These are phyloP conservation scores for Didymella pinodella DNA, from an alignment of 2,329 filamentous ascomycete species.

Conservation along the genomic window DNA sequence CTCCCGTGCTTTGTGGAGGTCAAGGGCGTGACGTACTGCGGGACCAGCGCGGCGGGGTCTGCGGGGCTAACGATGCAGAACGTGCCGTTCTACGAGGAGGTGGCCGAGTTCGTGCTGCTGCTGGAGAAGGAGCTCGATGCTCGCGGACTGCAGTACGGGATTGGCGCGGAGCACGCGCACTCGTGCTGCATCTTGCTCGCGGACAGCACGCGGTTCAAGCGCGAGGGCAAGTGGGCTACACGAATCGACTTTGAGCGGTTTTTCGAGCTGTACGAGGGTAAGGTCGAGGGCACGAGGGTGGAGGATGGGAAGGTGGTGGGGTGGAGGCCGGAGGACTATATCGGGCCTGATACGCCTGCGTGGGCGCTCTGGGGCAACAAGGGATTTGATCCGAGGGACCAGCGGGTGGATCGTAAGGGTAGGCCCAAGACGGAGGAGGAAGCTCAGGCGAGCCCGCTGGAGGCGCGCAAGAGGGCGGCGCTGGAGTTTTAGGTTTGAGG, in stretches of 20 bases:
- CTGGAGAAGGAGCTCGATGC: constrained; percentile 73
- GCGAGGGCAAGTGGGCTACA: constrained; percentile 85
- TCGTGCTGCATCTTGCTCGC: constrained; percentile 91
- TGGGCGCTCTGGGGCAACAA: constrained; percentile 96
- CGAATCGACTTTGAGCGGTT: constrained; percentile 89
- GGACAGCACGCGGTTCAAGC: constrained; percentile 74
- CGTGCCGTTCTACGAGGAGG: constrained; percentile 93
- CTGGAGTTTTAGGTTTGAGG: constrained; percentile 24
- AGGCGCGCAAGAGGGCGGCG: constrained; percentile 10
- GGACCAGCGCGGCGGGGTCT: constrained; percentile 82
- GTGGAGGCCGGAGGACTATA: constrained; percentile 90
- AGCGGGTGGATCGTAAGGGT: constrained; percentile 86
- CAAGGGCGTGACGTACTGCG: constrained; percentile 97
- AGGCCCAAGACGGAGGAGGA: constrained; percentile 51
- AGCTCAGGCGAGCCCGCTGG: constrained; percentile 10
- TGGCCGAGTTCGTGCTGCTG: constrained; percentile 79
- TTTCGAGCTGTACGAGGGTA: constrained; percentile 79
- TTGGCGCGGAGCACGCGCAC: constrained; percentile 93
- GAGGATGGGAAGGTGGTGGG: constrained; percentile 61
- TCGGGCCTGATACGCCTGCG: constrained; percentile 82
- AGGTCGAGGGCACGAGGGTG: constrained; percentile 41
- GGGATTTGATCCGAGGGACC: constrained; percentile 90
- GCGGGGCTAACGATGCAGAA: constrained; percentile 96
- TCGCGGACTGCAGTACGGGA: constrained; percentile 82
- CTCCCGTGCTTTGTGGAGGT: constrained; percentile 93